Evolutionary conservation across 2,329 filamentous ascomycete genomes (phyloP), one percentile per base, ranked within the genome.

Genomic region (Diaporthe sp.): DNA sequence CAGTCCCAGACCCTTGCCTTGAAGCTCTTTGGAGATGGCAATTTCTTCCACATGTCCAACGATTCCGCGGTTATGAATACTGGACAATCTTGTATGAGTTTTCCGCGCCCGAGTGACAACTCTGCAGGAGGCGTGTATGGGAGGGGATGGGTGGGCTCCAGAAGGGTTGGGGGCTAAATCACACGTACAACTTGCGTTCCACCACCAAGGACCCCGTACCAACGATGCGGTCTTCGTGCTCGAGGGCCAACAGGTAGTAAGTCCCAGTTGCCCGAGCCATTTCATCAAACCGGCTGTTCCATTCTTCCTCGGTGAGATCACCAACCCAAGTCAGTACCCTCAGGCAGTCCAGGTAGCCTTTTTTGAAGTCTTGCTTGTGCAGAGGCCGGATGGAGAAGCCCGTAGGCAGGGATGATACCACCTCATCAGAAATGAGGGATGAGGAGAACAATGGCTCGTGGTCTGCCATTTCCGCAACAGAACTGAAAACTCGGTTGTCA

Each of bases 11-110:
- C 94, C 95, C 87, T 95, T 95, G 42, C 94, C 93, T 82, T 96
- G 94, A 84, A 96, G 93, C 75, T 94, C 92, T 84, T 93, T 92
- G 70, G 92, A 89, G 42, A 97, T 93, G 4, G 94, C 93, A 81
- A 97, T 96, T 82, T 97, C 94, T 84, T 97, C 94, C 81, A 97
- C 94, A 81, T 97, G 94, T 1, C 94, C 94, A 6, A 95, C 93
- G 19, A 90, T 85, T 28, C 92, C 91, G 34, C 93, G 88, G 75
- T 91, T 88, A 80, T 94, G 92, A 78, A 94, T 93, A 79, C 89
- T 90, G 44, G 4, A 31, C 7, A 42, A n/a, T 3, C 2, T n/a
- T 17, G 42, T 49, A n/a, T 53, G 46, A 68, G 62, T 28, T 28
- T 13, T 34, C 25, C 31, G 31, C 3, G 28, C 46, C 44, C 25